A percentile compares a stretch with the other conserved stretches of the same genome.
phyloP scores from a whole-genome alignment of 176 grass and related monocot genomes.

The Musa itinerans region DNA sequence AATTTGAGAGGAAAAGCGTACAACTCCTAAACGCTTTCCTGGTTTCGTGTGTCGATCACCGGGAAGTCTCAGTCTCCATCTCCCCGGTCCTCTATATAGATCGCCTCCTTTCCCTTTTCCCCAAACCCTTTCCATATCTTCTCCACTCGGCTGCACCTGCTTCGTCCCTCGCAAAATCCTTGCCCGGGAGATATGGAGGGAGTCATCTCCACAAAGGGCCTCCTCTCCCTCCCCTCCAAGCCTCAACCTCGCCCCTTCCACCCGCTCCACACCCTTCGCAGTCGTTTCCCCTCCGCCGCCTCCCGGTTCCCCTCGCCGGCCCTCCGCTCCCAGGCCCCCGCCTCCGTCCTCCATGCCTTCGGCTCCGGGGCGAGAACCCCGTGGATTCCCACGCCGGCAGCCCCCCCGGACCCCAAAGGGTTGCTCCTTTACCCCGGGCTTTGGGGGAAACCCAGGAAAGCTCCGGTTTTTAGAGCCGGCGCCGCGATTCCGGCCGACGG shows the following conservation, averaged over 20 bases:
- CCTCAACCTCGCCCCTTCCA: slow-evolving; percentile 5
- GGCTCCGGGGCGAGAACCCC: slow-evolving; percentile 9
- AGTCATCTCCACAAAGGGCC: slow-evolving; percentile 45
- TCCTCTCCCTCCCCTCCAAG: slow-evolving; percentile 26
- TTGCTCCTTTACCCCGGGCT: slow-evolving; percentile 22
- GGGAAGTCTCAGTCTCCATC: background rate
- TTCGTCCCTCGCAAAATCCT: background rate
- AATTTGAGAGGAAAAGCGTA: too few species aligned
- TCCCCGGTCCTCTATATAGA: background rate
- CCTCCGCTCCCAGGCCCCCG: slow-evolving; percentile 11
- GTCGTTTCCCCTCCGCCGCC: background rate
- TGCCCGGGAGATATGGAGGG: slow-evolving; percentile 36
- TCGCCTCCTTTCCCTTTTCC: background rate
- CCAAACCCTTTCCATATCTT: background rate
- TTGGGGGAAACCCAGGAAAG: slow-evolving; percentile 2
- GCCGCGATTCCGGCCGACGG: slow-evolving; percentile 21
- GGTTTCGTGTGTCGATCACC: too few species aligned
- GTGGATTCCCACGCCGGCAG: slow-evolving; percentile 1
- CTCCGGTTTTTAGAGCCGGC: slow-evolving; percentile 18
- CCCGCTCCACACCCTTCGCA: slow-evolving; percentile 5
- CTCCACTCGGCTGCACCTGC: background rate
- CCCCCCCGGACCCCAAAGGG: slow-evolving; percentile 7
- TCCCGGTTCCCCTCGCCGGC: background rate
- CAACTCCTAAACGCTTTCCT: too few species aligned
- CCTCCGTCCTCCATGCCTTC: slow-evolving; percentile 8